phyloP scores from a whole-genome alignment of 2,329 filamentous ascomycete species.

The Neocatenulostroma microsporum region DNA sequence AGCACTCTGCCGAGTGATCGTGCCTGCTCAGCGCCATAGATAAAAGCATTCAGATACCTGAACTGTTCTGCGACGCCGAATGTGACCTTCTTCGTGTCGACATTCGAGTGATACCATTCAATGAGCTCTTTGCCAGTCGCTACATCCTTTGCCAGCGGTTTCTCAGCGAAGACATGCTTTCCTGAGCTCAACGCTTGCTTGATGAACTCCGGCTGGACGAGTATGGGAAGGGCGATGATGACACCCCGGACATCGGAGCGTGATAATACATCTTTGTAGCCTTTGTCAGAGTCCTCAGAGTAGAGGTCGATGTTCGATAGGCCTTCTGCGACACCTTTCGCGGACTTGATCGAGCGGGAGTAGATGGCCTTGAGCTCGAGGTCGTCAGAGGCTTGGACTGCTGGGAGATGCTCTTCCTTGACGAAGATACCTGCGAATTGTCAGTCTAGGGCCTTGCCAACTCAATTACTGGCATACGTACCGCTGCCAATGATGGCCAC shows the following conservation, averaged over 20 bases:
- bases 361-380: slow-evolving; percentile 58
- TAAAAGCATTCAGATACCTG: slow-evolving; percentile 53
- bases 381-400: slow-evolving; percentile 46
- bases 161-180: slow-evolving; percentile 52
- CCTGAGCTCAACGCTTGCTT: slow-evolving; percentile 41
- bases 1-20: slow-evolving; percentile 48
- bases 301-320: slow-evolving; percentile 46
- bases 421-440: slow-evolving; percentile 47
- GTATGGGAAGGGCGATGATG: slow-evolving; percentile 45
- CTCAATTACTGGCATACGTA: not conserved
- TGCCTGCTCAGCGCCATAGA: slow-evolving; percentile 45
- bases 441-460: not conserved
- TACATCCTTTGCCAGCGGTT: slow-evolving; percentile 49
- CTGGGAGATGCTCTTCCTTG: slow-evolving; percentile 54
- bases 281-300: slow-evolving; percentile 46
- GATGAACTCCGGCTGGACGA: slow-evolving; percentile 40
- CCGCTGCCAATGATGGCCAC: slow-evolving; percentile 10
- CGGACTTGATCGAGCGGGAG: slow-evolving; percentile 54
- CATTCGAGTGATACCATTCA: slow-evolving; percentile 38
- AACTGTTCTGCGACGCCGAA: slow-evolving; percentile 67
- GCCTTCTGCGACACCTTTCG: slow-evolving; percentile 39
- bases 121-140: slow-evolving; percentile 44
- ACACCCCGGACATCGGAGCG: slow-evolving; percentile 42
- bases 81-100: slow-evolving; percentile 29
- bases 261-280: slow-evolving; percentile 35